Evolutionary conservation across 257 asterid genomes (phyloP).

Genomic region (Nicotiana otophora): DNA sequence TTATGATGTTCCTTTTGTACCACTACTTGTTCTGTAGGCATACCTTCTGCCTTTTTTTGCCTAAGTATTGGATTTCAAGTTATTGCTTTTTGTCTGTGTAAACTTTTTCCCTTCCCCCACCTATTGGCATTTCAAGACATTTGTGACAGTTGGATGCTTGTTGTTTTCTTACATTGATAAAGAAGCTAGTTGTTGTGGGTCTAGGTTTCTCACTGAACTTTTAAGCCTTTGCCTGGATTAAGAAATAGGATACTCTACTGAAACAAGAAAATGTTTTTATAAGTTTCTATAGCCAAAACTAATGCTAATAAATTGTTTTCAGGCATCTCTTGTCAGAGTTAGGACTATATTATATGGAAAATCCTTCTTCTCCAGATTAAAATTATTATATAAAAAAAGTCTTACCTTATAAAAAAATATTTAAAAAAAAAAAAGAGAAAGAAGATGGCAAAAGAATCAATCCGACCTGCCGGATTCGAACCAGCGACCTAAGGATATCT

Average conservation of each 20-base stretch:
- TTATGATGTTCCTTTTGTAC: neutral
- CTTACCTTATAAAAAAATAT: no score
- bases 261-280: neutral
- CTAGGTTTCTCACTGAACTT: neutral
- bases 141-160: neutral
- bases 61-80: neutral
- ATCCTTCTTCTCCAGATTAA: neutral
- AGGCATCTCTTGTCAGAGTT: neutral
- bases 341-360: neutral
- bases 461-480: constrained; percentile 49
- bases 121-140: neutral
- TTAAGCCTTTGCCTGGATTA: neutral
- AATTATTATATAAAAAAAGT: neutral
- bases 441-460: neutral
- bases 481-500: constrained; percentile 33
- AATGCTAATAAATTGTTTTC: neutral
- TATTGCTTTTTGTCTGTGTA: neutral
- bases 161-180: neutral
- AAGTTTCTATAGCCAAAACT: neutral
- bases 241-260: neutral
- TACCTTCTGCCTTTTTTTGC: neutral
- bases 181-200: neutral
- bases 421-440: neutral
- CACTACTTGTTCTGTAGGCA: neutral
- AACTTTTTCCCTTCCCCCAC: neutral